A percentile compares a stretch with the other conserved stretches of the same genome.
phyloP scores from a whole-genome alignment of 257 asterid genomes.

The Nicotiana benthamiana region DNA sequence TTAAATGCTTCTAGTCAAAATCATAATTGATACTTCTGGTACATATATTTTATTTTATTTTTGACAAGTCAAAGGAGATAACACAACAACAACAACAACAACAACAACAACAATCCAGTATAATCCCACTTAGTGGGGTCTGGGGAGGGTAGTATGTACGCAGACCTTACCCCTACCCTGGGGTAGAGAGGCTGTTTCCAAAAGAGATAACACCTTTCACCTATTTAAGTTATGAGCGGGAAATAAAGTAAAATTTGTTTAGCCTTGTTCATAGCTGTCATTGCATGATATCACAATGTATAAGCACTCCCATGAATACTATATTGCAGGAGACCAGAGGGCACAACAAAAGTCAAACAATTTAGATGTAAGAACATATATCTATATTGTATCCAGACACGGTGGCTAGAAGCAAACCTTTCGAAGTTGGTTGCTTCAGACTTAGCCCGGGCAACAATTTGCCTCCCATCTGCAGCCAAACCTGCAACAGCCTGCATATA shows the following conservation, averaged over 20 bases:
- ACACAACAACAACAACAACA: no score
- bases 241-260: neutral
- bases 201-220: neutral
- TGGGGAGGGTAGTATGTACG: no score
- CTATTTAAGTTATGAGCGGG: neutral
- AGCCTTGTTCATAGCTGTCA: neutral
- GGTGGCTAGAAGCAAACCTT: slow-evolving; percentile 31
- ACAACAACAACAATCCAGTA: no score
- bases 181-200: no score
- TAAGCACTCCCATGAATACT: neutral
- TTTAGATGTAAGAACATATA: neutral
- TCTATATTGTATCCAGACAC: neutral
- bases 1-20: neutral
- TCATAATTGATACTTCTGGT: neutral
- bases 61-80: no score
- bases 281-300: neutral
- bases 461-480: slow-evolving; percentile 91
- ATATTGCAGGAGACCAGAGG: neutral
- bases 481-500: slow-evolving; percentile 76
- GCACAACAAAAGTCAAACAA: neutral
- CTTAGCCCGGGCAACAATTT: slow-evolving; percentile 80
- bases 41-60: neutral
- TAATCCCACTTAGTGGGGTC: no score
- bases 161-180: no score
- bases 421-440: slow-evolving; percentile 78